Base-by-base conservation (phyloP, 2,329 filamentous ascomycete genomes). In the Ophiostoma piceae region DNA sequence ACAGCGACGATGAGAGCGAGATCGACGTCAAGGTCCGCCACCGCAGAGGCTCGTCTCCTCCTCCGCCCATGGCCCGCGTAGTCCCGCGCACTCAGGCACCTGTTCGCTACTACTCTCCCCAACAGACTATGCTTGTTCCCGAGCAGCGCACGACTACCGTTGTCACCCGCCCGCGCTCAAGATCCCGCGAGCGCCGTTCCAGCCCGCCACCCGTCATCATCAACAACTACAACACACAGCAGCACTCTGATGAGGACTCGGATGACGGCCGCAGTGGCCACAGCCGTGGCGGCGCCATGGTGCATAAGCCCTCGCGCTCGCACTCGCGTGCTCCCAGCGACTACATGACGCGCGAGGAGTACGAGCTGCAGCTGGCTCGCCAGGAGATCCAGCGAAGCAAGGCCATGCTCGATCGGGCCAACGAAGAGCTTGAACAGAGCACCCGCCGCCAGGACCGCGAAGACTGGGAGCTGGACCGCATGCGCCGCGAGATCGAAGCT, bases 131-230 rank as follows among this genome's bases (percentile, higher is more conserved):
- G 77, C 79, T 70, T 81, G 79, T 72, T 79, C 84, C 26, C 75
- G 79, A 26, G 80, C 82, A 1, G 84, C 86, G 74, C 81, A 80
- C 37, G 62, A 84, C 81, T 54, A 77, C 83, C 29, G 77, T 84
- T 32, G 41, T 54, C 26, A 78, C 81, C 26, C 79, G 82, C 47
- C 75, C 80, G 37, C 81, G 81, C 29, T 78, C 80, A 12, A 77
- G 76, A 51, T 84, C 82, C 22, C 82, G 81, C 32, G 83, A 85
- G 72, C 81, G 82, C 43, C 80, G 80, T 22, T 79, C 80, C 12
- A 79, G 77, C 71, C 81, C 82, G 29, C 80, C 80, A 72, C 84
- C 85, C 0, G 80, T 88, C 66, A 83, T 88, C 68, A 87, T 88
- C 76, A 85, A 87, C 75, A 87, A 87, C 76, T 80, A 80, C 70